phyloP scores from a whole-genome alignment of 257 asterid genomes.

The Buddleja alternifolia region DNA sequence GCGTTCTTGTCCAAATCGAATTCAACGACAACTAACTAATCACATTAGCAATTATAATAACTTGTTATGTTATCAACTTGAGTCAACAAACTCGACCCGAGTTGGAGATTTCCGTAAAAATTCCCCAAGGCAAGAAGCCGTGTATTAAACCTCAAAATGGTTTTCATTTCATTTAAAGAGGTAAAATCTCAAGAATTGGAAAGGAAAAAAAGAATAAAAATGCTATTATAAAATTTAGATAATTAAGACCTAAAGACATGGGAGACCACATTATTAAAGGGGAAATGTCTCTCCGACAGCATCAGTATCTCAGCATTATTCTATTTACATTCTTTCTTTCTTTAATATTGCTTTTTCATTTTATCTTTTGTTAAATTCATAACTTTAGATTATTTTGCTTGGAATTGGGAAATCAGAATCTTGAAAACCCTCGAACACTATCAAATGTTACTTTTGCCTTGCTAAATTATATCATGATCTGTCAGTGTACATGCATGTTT shows the following conservation, averaged over 20 bases:
- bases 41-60: too few species aligned
- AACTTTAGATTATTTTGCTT: conserved; percentile 46
- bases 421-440: conserved; percentile 33
- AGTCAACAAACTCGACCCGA: too few species aligned
- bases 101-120: too few species aligned
- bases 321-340: conserved; percentile 35
- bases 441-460: conserved; percentile 47
- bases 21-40: too few species aligned
- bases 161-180: too few species aligned
- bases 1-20: too few species aligned
- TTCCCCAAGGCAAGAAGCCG: too few species aligned
- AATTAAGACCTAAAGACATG: conserved; percentile 27
- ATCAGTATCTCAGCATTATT: conserved; percentile 6
- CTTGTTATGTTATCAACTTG: too few species aligned
- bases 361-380: conserved; percentile 24
- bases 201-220: conserved; percentile 22
- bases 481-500: conserved; percentile 15
- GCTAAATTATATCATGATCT: conserved; percentile 26
- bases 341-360: conserved; percentile 13
- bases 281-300: conserved; percentile 20
- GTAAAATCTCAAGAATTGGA: too few species aligned
- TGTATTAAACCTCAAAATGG: too few species aligned
- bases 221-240: conserved; percentile 22
- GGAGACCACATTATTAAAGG: conserved; percentile 25
- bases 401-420: conserved; percentile 47